Conservation (phyloP, 23 red algal genomes). For the Gracilariopsis chorda region DNA sequence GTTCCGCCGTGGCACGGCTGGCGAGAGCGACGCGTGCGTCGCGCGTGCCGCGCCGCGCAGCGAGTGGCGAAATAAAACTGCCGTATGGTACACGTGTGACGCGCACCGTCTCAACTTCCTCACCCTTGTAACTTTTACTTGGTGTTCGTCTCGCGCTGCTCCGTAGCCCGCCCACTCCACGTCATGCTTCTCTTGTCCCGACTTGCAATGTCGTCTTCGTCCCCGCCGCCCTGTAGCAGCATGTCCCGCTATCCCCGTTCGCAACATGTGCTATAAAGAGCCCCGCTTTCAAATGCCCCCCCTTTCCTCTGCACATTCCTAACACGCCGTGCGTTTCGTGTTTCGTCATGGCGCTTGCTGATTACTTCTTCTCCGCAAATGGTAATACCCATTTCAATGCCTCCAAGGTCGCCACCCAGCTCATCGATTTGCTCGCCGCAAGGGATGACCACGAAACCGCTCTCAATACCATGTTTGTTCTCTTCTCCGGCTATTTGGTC, state of each 20-base stretch:
- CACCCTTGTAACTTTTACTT: neutral
- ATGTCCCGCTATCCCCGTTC: too few relatives aligned
- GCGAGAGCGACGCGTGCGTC: too few relatives aligned
- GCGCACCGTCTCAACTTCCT: neutral
- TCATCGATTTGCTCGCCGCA: conserved; percentile 1
- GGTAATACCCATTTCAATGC: conserved; percentile 28
- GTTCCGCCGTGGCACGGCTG: too few relatives aligned
- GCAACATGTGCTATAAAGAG: too few relatives aligned
- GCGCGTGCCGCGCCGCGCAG: neutral
- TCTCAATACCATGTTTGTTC: conserved; percentile 79
- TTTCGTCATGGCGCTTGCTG: neutral
- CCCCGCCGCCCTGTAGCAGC: too few relatives aligned
- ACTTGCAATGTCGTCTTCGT: too few relatives aligned
- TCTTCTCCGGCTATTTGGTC: conserved; percentile 86
- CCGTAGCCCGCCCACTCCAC: too few relatives aligned
- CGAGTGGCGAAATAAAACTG: neutral
- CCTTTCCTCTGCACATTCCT: neutral
- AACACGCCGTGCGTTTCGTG: neutral
- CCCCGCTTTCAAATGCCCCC: neutral
- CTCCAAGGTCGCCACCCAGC: conserved; percentile 6
- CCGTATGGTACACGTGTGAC: neutral
- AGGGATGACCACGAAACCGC: conserved; percentile 64
- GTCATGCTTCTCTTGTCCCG: too few relatives aligned
- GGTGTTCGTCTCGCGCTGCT: neutral
- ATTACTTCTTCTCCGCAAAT: conserved; percentile 21